Evolutionary conservation across 2,329 filamentous ascomycete genomes (phyloP), one percentile per base, ranked within the genome.

Genomic region (Fusarium tanahbumbuense): DNA sequence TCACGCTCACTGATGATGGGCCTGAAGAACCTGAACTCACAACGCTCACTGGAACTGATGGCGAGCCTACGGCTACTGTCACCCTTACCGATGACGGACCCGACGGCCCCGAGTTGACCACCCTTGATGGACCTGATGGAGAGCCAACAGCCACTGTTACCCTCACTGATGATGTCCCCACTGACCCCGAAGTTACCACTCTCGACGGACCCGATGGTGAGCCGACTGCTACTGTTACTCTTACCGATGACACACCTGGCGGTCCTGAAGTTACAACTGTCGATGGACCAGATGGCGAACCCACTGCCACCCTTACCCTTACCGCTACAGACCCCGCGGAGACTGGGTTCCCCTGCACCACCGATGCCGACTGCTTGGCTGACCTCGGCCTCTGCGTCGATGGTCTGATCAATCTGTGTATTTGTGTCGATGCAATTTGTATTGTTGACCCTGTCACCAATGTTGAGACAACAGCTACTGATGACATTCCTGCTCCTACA

Each of bases 321-420:
- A 55, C 52, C 8, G 40, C 30, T 8, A 49, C 42, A 2, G 44
- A 49, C 2, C 18, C 46, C 22, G 37, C 18, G 7, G 30, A 57
- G 1, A 37, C 58, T 2, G 28, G n/a, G 2, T 27, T 60, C 5
- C 22, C 44, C 0, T 61, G 58, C 18, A 28, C 6, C 2, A 15
- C 23, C 16, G 55, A 46, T 5, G 37, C 32, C 1, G 60, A 62
- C 30, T 62, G 60, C 8, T 12, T 52, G 3, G 59, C 41, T 10
- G 34, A 61, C 7, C 20, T 60, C 9, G 59, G 15, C 2, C 46
- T 62, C 40, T 62, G 60, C 3, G n/a, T 44, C 0, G 46, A 62
- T n/a, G 60, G 60, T 6, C 8, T 61, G 4, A 12, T 61, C 20
- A 62, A 62, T 6, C 45, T 62, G 3, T 62, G 60, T 13, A n/a